Percentiles rank a stretch among this genome's conserved stretches.
These are phyloP conservation scores for Ceratocystis papillata DNA, from an alignment of 2,329 filamentous ascomycete species.

Conservation along the genomic window DNA sequence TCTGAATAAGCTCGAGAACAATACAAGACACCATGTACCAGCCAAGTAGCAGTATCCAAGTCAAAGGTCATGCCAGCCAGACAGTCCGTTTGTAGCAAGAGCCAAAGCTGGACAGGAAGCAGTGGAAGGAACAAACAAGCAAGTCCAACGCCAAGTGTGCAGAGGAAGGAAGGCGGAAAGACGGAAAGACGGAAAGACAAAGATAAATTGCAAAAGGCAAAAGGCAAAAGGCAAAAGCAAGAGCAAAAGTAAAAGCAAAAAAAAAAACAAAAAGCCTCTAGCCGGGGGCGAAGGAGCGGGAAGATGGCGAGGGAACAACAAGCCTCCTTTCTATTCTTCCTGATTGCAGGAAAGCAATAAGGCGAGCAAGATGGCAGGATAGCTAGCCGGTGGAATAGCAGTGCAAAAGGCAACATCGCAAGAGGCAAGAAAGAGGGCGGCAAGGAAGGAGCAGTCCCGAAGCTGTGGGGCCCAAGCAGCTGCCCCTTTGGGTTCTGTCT, in stretches of 20 bases:
- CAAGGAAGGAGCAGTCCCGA: background rate
- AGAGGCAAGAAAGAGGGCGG: background rate
- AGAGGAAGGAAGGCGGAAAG: too few species aligned
- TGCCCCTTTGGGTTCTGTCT: background rate
- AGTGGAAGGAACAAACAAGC: background rate
- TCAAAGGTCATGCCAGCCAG: background rate
- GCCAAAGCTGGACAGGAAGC: background rate
- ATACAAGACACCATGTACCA: background rate
- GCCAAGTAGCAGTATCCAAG: background rate
- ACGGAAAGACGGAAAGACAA: background rate
- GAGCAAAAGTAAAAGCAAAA: background rate
- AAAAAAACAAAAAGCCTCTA: background rate
- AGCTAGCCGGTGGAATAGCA: background rate
- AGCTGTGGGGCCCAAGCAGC: background rate
- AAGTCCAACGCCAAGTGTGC: too few species aligned
- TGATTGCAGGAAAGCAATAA: background rate
- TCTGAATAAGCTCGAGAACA: background rate
- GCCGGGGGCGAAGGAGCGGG: background rate
- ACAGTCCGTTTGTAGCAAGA: background rate
- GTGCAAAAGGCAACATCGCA: background rate
- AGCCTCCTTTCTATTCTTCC: background rate
- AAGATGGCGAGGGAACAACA: background rate
- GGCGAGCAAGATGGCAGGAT: background rate
- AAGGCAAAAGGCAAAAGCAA: slow-evolving; percentile 6
- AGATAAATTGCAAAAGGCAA: slow-evolving; percentile 15